Percentiles rank a stretch among this genome's conserved stretches.
These are phyloP conservation scores for Penicillium cosmopolitanum DNA, from an alignment of 495 filamentous ascomycete species.

Conservation along the genomic window DNA sequence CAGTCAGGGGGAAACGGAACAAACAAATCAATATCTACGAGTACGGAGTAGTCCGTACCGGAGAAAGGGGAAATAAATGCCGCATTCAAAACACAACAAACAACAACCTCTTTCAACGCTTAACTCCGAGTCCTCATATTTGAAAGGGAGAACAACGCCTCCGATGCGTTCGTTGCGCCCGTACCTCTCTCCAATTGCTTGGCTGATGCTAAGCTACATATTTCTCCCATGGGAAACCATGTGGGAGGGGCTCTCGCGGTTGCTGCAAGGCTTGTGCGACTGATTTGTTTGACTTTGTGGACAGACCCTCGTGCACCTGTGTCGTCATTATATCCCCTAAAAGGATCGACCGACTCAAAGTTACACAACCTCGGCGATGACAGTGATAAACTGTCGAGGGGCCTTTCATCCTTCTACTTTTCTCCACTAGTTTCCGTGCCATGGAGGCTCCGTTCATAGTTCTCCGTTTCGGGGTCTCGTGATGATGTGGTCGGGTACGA, in stretches of 20 bases:
- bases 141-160: background rate
- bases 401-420: too few species aligned
- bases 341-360: background rate
- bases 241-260: background rate
- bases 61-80: too few species aligned
- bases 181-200: background rate
- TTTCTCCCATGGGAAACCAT: background rate
- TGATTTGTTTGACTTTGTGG: constrained; percentile 2
- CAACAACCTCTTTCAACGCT: too few species aligned
- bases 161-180: background rate
- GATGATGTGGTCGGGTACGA: background rate
- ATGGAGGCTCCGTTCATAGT: background rate
- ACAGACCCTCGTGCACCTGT: background rate
- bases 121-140: background rate
- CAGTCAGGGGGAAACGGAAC: background rate
- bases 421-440: background rate
- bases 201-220: constrained; percentile 2
- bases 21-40: background rate
- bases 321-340: constrained; percentile 4
- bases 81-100: too few species aligned
- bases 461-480: background rate
- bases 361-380: background rate
- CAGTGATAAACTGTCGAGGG: too few species aligned
- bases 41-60: too few species aligned
- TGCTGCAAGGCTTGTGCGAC: constrained; percentile 1